These are phyloP conservation scores for Morella rubra DNA, from an alignment of 306 rosid species.

Conservation along the genomic window DNA sequence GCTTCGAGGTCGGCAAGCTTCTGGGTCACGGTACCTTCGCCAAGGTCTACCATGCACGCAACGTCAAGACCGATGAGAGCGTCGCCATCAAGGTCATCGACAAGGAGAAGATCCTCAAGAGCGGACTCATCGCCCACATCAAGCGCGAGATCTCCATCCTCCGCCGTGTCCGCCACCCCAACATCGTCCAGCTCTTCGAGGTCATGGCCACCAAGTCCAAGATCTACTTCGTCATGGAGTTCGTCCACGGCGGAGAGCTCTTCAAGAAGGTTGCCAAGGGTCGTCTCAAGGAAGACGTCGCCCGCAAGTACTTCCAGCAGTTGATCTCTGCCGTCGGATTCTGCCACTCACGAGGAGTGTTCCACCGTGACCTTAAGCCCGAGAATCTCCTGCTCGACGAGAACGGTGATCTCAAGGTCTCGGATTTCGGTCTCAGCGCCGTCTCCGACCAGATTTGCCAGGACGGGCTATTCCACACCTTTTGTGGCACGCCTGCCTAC, in stretches of 20 bases:
- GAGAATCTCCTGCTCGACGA: slow-evolving; percentile 78
- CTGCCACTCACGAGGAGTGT: slow-evolving; percentile 91
- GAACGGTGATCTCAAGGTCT: slow-evolving; percentile 74
- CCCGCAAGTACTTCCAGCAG: slow-evolving; percentile 79
- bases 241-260: slow-evolving; percentile 89
- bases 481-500: slow-evolving; percentile 94
- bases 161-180: slow-evolving; percentile 93
- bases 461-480: slow-evolving; percentile 88
- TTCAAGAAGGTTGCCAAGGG: slow-evolving; percentile 95
- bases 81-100: slow-evolving; percentile 93
- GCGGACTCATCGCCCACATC: slow-evolving; percentile 82
- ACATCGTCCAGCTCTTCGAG: slow-evolving; percentile 87
- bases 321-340: slow-evolving; percentile 80
- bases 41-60: slow-evolving; percentile 77
- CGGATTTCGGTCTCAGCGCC: slow-evolving; percentile 85
- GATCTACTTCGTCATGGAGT: slow-evolving; percentile 95
- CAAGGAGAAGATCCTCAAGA: slow-evolving; percentile 83
- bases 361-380: slow-evolving; percentile 83
- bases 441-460: slow-evolving; percentile 88
- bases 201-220: slow-evolving; percentile 94
- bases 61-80: slow-evolving; percentile 58
- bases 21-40: slow-evolving; percentile 96
- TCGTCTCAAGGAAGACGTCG: slow-evolving; percentile 72
- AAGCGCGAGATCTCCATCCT: slow-evolving; percentile 97
- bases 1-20: slow-evolving; percentile 79